Base-by-base conservation (phyloP, 768 basidiomycete species). In the Tricholoma matsutake region DNA sequence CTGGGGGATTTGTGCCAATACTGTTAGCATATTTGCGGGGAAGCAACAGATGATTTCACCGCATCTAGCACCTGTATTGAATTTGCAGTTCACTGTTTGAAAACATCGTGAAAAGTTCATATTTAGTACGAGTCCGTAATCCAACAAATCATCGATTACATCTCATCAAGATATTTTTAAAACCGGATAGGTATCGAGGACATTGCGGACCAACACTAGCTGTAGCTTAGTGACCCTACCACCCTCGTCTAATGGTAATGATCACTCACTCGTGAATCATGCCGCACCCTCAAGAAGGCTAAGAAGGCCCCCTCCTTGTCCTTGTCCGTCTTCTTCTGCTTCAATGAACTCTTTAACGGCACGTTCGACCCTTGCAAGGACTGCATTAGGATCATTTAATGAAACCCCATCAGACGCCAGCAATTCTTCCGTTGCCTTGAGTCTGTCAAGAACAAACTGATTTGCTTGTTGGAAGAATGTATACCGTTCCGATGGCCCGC, bases 391-490 rank as follows among this genome's bases (percentile, higher is more conserved):
- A 39, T 58, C 52, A 9, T 29, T 62, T 10, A 45, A 29, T 34
- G 56, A 8, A 43, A 29, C 43, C 16, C 13, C 51, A 47, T 55
- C 68, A 55, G 75, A 69, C 14, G 76, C 75, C 4, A 80, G 78
- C 57, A 79, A 72, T 58, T 76, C 77, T 58, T 83, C 80, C 10
- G 84, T 82, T 65, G 76, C 79, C 68, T 75, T 77, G 59, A 91
- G 73, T 54, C 88, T 83, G 43, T 73, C 74, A 11, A 83, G 69
- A 28, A 91, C 81, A 1, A 75, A 75, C 32, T 69, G 68, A 61
- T 80, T 86, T 6, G 84, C 84, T 35, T 77, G 74, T 54, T 73
- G 72, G 35, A 87, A 61, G 16, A 77, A 78, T 9, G 63, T 64
- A 29, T 59, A 62, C 1, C 71, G 75, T 28, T 68, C 56, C n/a